Evolutionary conservation across 148 eudicot genomes (phyloP), one percentile per base, ranked within the genome.

Genomic region (Salicornia ramosissima): DNA sequence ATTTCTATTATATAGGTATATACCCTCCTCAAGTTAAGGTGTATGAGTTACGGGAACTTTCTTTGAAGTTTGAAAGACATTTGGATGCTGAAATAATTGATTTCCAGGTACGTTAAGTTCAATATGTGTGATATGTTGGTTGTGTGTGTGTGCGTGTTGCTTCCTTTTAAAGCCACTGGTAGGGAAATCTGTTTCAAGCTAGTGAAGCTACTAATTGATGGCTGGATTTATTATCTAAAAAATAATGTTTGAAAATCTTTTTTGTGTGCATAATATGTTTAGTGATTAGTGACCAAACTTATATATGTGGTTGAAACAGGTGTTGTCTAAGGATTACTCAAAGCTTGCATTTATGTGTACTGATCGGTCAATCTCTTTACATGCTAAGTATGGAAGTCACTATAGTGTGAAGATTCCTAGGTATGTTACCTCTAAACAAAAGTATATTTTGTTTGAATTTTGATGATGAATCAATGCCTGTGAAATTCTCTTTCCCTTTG

Each of bases 11-110:
- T 63, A n/a, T 65, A 93, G 97, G 98, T 70, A 94, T 88, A 65
- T 88, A 93, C 61, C 98, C 98, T 52, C 98, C 98, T 28, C 97
- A 90, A 77, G 81, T 94, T 51, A 94, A 94, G 85, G 98, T 93
- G 36, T 90, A 88, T 50, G 97, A 94, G 83, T 72, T 94, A 66
- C 83, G 92, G 79, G 90, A 90, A 75, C 81, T 85, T 47, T 74
- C 98, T 3, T 73, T 90, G 82, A 94, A 94, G 96, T 94, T 94
- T 79, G 98, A 94, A 77, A 74, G 98, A 51, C 97, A 94, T 79
- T 78, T 90, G 62, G 74, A 82, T 42, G 88, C 98, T 49, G 98
- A 94, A 80, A 94, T 94, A 26, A 68, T 94, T 65, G 79, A 94
- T 75, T 94, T 94, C 64, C 72, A 94, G 97, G 97, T 90, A 83